Evolutionary conservation across 352 stramenopile genomes (phyloP), one percentile per base, ranked within the genome.

Genomic region (Pythium dissimile): DNA sequence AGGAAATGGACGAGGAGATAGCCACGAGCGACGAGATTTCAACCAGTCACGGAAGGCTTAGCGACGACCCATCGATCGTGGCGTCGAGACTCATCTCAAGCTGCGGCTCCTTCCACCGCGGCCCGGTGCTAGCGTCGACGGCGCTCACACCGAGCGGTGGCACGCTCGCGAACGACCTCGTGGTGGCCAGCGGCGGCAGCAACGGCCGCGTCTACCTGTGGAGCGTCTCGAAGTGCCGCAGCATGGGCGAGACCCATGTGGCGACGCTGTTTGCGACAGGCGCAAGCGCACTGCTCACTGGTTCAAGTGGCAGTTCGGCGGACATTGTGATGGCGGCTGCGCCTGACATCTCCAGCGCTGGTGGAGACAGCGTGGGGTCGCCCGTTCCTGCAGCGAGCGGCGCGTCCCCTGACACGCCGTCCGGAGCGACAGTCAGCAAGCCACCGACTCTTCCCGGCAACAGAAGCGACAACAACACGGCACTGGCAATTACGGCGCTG

Each of bases 91-190:
- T 88, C 27, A 57, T 91, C 16, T 49, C 64, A 18, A 61, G 65
- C 12, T 86, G 70, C 47, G 77, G 77, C 2, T 75, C 54, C 10
- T 87, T 81, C 52, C 80, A 81, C 26, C 72, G 66, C 1, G 80
- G 80, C 8, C 53, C 78, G 0, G 62, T 79, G 20, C 69, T 84
- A 34, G 67, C 72, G 23, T 69, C 71, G 10, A 53, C 83, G 1
- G 56, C 69, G 20, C 66, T 92, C 47, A 88, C 80, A 1, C 80
- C 83, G 0, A 80, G 70, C 18, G 75, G 79, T 1, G 79, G 83
- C 10, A 63, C 62, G 1, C 78, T 77, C 21, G n/a, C 44, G 9
- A 61, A 57, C 9, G 80, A 88, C 24, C 64, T 71, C 8, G 35
- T 88, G 41, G 62, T 89, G 39, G 81, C 69, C 0, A 80, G 68